A percentile compares a stretch with the other conserved stretches of the same genome.
phyloP scores from a whole-genome alignment of 495 filamentous ascomycete genomes.

The Penicillium roqueforti region DNA sequence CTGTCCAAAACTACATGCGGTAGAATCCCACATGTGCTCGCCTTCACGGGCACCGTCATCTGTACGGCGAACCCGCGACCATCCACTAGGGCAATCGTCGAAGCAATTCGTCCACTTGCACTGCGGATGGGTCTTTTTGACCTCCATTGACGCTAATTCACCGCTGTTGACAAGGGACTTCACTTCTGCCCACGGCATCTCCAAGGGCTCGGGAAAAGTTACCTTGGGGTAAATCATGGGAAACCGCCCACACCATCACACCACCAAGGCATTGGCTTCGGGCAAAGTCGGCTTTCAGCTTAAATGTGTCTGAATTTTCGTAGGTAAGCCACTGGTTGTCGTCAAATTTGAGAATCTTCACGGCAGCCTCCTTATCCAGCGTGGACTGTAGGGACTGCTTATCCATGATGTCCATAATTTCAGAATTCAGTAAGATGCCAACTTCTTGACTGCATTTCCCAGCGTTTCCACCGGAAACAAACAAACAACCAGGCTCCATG shows the following conservation, averaged over 20 bases:
- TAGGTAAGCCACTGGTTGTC: constrained; percentile 42
- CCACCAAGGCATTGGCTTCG: constrained; percentile 37
- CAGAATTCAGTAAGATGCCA: constrained; percentile 19
- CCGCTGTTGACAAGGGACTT: too few species aligned
- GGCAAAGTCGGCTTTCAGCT: constrained; percentile 39
- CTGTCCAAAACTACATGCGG: too few species aligned
- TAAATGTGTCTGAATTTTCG: constrained; percentile 39
- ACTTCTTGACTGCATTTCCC: constrained; percentile 35
- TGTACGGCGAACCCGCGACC: too few species aligned
- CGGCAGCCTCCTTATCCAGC: constrained; percentile 16
- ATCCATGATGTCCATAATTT: constrained; percentile 21
- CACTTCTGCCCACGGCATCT: too few species aligned
- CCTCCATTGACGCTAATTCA: too few species aligned
- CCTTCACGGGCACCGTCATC: too few species aligned
- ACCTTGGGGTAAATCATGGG: neutral
- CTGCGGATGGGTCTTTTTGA: too few species aligned
- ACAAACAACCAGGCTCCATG: constrained; percentile 27
- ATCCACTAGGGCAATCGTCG: too few species aligned
- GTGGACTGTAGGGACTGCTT: constrained; percentile 6
- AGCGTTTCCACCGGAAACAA: constrained; percentile 11
- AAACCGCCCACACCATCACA: constrained; percentile 39
- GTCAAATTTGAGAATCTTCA: constrained; percentile 32
- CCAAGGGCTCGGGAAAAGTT: too few species aligned
- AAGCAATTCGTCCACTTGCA: too few species aligned
- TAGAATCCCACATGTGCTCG: too few species aligned